Conservation (phyloP, 345 rosid genomes). For the Citrus mangshanensis region DNA sequence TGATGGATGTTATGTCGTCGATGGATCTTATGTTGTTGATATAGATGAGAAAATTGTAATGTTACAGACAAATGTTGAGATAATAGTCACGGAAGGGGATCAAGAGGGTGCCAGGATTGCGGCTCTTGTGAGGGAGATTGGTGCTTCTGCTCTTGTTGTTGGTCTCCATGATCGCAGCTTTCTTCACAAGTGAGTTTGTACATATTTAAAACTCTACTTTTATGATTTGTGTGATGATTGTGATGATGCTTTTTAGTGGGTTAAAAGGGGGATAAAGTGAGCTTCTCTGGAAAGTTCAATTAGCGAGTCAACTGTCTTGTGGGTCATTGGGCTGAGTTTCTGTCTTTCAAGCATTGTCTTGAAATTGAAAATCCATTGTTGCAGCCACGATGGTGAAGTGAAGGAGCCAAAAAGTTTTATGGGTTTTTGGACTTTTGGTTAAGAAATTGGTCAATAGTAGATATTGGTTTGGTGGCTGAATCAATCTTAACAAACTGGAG, state of each 20-base stretch:
- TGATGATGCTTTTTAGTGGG: not conserved
- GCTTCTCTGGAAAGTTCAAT: not conserved
- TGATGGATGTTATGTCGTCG: not conserved
- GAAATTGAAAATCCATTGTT: constrained; percentile 5
- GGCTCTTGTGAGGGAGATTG: constrained; percentile 64
- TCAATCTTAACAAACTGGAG: not conserved
- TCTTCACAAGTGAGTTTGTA: constrained; percentile 65
- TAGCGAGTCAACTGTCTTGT: not conserved
- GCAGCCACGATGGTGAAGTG: not conserved
- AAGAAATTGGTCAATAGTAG: not conserved
- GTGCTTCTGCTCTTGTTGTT: constrained; percentile 75
- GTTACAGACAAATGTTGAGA: constrained; percentile 52
- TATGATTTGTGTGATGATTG: not conserved
- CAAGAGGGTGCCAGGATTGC: constrained; percentile 62
- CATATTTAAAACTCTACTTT: too few species aligned
- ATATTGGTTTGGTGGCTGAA: not conserved
- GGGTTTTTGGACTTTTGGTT: constrained; percentile 6
- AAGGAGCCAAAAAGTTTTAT: not conserved
- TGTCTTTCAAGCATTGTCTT: not conserved
- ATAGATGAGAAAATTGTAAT: constrained; percentile 3
- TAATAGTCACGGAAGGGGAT: constrained; percentile 84
- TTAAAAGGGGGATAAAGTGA: not conserved
- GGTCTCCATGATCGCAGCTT: constrained; percentile 93
- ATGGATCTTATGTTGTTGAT: not conserved
- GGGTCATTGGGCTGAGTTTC: not conserved